These are phyloP conservation scores for sorghum (Sorghum bicolor) DNA, from an alignment of 176 grass and related monocot genomes.

Conservation along the genomic window DNA sequence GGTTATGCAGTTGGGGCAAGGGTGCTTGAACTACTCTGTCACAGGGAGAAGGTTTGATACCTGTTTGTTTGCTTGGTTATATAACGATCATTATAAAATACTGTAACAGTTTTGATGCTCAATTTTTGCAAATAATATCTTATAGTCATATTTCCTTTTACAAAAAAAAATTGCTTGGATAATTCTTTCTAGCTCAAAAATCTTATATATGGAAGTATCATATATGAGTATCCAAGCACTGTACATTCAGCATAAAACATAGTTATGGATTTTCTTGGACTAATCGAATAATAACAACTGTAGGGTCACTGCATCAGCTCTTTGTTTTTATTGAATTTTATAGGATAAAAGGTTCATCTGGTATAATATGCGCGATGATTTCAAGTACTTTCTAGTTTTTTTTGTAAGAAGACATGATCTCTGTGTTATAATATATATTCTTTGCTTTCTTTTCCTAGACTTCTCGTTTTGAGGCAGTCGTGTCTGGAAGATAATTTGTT, in stretches of 20 bases:
- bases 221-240: neutral
- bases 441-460: neutral
- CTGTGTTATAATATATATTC: neutral
- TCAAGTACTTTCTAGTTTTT: neutral
- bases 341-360: neutral
- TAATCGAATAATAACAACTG: neutral
- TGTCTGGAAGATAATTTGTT: constrained; percentile 1
- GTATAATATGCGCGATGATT: neutral
- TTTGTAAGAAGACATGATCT: neutral
- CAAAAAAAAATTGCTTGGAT: neutral
- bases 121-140: neutral
- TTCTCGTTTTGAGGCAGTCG: neutral
- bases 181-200: neutral
- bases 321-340: neutral
- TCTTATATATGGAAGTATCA: neutral
- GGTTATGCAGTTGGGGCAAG: constrained; percentile 95
- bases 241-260: neutral
- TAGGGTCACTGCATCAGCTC: neutral
- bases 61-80: neutral
- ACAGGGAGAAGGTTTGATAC: constrained; percentile 76
- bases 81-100: neutral
- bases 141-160: neutral
- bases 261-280: neutral
- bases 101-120: neutral
- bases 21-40: constrained; percentile 95